phyloP scores from a whole-genome alignment of 2,329 filamentous ascomycete species.

The Aspergillus jensenii region DNA sequence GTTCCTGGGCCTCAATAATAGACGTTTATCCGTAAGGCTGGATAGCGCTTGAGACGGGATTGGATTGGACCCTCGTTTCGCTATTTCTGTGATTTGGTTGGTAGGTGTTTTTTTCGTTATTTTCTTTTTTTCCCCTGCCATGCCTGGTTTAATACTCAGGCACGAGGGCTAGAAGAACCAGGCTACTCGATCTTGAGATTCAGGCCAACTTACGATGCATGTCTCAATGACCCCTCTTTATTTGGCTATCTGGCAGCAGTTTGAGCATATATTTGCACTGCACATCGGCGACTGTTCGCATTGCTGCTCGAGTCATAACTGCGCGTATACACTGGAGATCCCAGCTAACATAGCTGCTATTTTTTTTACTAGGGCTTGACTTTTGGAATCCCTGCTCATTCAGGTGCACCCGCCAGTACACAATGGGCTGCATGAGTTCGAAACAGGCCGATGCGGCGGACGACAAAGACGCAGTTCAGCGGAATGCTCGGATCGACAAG shows the following conservation, averaged over 20 bases:
- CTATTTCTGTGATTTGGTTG: background rate
- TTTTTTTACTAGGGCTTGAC: background rate
- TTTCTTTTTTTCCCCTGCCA: background rate
- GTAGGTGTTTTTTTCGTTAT: conserved; percentile 4
- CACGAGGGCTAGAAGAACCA: background rate
- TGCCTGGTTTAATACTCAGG: background rate
- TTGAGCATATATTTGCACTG: conserved; percentile 19
- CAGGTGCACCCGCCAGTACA: conserved; percentile 10
- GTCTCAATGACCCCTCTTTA: conserved; percentile 10
- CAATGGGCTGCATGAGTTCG: conserved; percentile 48
- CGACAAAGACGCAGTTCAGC: conserved; percentile 40
- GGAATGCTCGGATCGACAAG: conserved; percentile 74
- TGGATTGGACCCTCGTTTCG: background rate
- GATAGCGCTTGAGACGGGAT: background rate
- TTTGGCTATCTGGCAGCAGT: conserved; percentile 9
- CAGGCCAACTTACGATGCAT: conserved; percentile 9
- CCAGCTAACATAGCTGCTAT: conserved; percentile 3
- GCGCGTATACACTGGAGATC: background rate
- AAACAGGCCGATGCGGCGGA: conserved; percentile 41
- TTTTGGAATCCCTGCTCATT: background rate
- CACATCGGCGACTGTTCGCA: conserved; percentile 4
- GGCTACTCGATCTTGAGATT: background rate
- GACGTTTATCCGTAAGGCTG: background rate
- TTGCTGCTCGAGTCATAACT: background rate
- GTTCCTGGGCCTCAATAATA: background rate